Percentiles rank a stretch among this genome's conserved stretches.
Conservation (phyloP, 2,329 filamentous ascomycete species). For the Colletotrichum sidae region DNA sequence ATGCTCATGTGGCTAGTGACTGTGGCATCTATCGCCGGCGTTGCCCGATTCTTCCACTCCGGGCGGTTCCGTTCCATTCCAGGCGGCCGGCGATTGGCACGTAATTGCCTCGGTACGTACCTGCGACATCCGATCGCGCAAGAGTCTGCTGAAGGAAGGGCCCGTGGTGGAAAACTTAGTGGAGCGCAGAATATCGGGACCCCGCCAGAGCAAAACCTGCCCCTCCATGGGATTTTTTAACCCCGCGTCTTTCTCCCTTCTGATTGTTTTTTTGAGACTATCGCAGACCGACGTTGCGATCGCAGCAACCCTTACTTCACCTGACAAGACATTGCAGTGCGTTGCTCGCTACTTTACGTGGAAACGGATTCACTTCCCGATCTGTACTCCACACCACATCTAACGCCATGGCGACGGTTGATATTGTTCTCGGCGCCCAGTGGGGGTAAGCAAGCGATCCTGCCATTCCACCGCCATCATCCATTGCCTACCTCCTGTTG, state of each 20-base stretch:
- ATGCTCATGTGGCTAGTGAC: background rate
- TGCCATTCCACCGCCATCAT: conserved; percentile 2
- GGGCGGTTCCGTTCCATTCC: conserved; percentile 25
- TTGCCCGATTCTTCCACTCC: conserved; percentile 29
- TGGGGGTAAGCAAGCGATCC: conserved; percentile 48
- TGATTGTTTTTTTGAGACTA: conserved; percentile 36
- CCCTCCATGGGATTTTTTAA: conserved; percentile 37
- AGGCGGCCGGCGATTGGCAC: conserved; percentile 14
- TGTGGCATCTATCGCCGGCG: background rate
- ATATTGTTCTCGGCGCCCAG: conserved; percentile 51
- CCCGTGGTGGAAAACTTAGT: background rate
- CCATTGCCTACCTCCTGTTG: conserved; percentile 34
- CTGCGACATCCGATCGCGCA: conserved; percentile 28
- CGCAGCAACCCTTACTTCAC: conserved; percentile 34
- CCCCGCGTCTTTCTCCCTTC: conserved; percentile 35
- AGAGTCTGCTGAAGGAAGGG: too few species aligned
- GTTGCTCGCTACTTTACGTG: conserved; percentile 25
- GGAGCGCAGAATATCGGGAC: conserved; percentile 16
- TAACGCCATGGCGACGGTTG: conserved; percentile 42
- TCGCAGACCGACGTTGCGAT: conserved; percentile 39
- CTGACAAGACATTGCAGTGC: conserved; percentile 20
- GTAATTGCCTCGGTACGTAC: conserved; percentile 29
- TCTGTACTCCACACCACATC: background rate
- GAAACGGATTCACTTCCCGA: conserved; percentile 9
- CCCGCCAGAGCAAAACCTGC: conserved; percentile 37